A percentile compares a stretch with the other conserved stretches of the same genome.
Evolutionary conservation across 805 yeast species (phyloP).

Genomic region (Candida michaelii): DNA sequence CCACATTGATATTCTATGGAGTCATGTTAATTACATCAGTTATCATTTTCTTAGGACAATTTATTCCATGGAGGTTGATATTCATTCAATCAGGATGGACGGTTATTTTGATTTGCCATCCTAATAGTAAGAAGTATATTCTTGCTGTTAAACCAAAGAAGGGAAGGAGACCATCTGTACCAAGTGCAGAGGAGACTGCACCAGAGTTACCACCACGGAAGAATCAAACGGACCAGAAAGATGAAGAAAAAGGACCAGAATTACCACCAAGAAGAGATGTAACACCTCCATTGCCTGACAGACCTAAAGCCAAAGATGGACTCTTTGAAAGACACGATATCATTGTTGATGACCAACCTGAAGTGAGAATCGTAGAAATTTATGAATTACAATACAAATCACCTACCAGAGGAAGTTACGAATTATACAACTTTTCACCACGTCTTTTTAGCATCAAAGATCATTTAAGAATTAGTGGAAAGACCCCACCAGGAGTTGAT

Average conservation of each 20-base stretch:
- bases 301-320: constrained; percentile 16
- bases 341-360: constrained; percentile 69
- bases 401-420: constrained; percentile 60
- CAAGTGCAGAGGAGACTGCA: not conserved
- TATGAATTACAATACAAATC: constrained; percentile 74
- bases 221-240: constrained; percentile 4
- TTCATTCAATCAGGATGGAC: constrained; percentile 63
- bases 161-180: too few relatives aligned
- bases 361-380: constrained; percentile 63
- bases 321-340: constrained; percentile 49
- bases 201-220: constrained; percentile 5
- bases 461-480: constrained; percentile 36
- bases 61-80: constrained; percentile 63
- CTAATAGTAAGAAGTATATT: constrained; percentile 42
- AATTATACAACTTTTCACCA: constrained; percentile 55
- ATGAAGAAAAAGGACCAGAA: constrained; percentile 10
- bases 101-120: constrained; percentile 55
- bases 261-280: constrained; percentile 16
- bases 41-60: constrained; percentile 46
- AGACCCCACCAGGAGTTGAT: constrained; percentile 65
- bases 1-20: constrained; percentile 57
- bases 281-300: constrained; percentile 5
- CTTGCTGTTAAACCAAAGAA: constrained; percentile 16
- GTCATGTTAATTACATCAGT: constrained; percentile 31
- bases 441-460: constrained; percentile 55